Conservation (phyloP, 768 basidiomycete genomes). For the Trametes cubensis region DNA sequence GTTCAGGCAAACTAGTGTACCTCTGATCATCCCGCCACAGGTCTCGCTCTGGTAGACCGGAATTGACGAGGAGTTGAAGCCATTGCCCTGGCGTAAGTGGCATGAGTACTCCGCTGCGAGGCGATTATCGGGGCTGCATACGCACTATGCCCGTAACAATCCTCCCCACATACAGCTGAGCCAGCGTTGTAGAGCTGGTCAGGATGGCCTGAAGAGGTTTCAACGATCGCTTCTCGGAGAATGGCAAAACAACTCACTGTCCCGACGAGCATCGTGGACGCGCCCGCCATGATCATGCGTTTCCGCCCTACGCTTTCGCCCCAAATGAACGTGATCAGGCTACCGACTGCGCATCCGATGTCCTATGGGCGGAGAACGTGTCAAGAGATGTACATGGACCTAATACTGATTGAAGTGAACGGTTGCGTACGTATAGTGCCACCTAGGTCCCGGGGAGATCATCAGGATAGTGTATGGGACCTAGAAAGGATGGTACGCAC, state of each 20-base stretch:
- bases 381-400: background rate
- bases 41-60: conserved; percentile 47
- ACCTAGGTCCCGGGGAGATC: conserved; percentile 17
- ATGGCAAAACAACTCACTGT: conserved; percentile 31
- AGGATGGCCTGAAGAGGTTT: conserved; percentile 36
- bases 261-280: conserved; percentile 42
- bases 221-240: no score
- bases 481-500: conserved; percentile 28
- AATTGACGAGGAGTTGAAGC: conserved; percentile 45
- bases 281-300: conserved; percentile 43
- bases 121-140: background rate
- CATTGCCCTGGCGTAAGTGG: conserved; percentile 37
- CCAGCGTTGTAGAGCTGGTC: conserved; percentile 43
- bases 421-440: conserved; percentile 39
- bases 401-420: background rate
- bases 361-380: conserved; percentile 30
- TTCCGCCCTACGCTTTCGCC: conserved; percentile 44
- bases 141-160: conserved; percentile 43
- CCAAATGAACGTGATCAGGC: conserved; percentile 41
- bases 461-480: background rate
- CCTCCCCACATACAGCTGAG: conserved; percentile 42
- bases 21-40: conserved; percentile 40
- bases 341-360: conserved; percentile 44
- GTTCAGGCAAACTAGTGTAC: conserved; percentile 41
- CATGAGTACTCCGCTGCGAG: background rate